Evolutionary conservation across 2,329 filamentous ascomycete genomes (phyloP), one percentile per base, ranked within the genome.

Genomic region (Colletotrichum sp.): DNA sequence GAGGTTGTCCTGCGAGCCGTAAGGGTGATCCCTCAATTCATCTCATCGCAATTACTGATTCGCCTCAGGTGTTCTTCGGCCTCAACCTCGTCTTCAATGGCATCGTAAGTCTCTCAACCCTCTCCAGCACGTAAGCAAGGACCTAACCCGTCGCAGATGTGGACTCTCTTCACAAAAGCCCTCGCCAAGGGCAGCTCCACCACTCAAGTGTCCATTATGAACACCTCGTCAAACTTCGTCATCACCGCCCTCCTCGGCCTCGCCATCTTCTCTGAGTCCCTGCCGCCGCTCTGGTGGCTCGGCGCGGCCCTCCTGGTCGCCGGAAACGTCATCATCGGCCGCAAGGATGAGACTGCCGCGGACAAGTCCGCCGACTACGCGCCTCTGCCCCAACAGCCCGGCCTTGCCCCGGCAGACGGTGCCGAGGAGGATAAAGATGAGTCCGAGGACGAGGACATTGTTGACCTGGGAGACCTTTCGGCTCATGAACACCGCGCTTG

Each of bases 161-260:
- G 94, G 94, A 92, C 93, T 0, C 90, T 96, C 64, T 96, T 96
- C 86, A 96, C 94, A 8, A 90, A 92, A 66, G 94, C 94, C 68
- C 90, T 96, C n/a, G 92, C 94, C 1, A 89, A 91, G 21, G 94
- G 94, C 16, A 90, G 91, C 74, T 95, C 94, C 3, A 95, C 94
- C 10, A 95, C 94, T 0, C 94, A 95, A 81, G 94, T 96, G 65
- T 93, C 92, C 79, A 93, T 96, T 82, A 92, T 96, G 83, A 96
- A 96, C 84, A 96, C 94, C 4, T 95, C 93, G 16, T 90, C 93
- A 72, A 96, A 96, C 85, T 96, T 96, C 83, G 90, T 96, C 85
- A 85, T 95, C 76, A 96, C 94, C 0, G 94, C 94, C 9, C 78
- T 96, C 8, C 87, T 96, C 24, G 94, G 94, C 30, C 87, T 91